Base-by-base conservation (phyloP, 2,329 filamentous ascomycete species). In the Knufia fluminis region DNA sequence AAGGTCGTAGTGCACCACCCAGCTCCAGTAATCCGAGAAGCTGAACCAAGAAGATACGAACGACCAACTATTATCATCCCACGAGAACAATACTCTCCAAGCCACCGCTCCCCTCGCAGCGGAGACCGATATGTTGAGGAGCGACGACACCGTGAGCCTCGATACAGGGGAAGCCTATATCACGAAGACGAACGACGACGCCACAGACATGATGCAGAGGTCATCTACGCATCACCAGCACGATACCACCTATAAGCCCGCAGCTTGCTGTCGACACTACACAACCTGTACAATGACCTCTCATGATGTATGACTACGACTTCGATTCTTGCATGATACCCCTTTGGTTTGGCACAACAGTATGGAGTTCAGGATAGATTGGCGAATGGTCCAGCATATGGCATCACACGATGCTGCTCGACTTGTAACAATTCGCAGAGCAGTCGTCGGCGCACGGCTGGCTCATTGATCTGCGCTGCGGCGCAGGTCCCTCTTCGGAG, bases 151-250 rank as follows among this genome's bases (percentile, higher is more conserved):
- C 22, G 35, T 17, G 45, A 40, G 35, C 45, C 45, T 10, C 45
- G 45, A n/a, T 45, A 19, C 35, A 22, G 45, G 23, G 45, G 45
- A 8, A 48, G 45, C 20, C 35, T 48, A 32, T 48, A 48, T 20
- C 35, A 48, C 22, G 32, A 48, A 40, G 45, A 48, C 31, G 45
- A 48, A 48, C 33, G 22, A 39, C 19, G 45, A 48, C 32, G 45
- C 26, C 45, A 40, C 36, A 33, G 35, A 48, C 35, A 48, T 31
- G 22, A n/a, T 26, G 45, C 22, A 26, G 33, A 48, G 36, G 20
- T 26, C 33, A 40, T 48, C 45, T 39, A 39, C 33, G 33, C 35
- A 28, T 39, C 45, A 48, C 20, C 33, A 48, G 16, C 33, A 26
- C 33, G 35, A 39, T 40, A 48, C 23, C 32, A 39, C 17, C 42